These are phyloP conservation scores for Yamadazyma diddensiae DNA, from an alignment of 1,139 yeast genomes.

Conservation along the genomic window DNA sequence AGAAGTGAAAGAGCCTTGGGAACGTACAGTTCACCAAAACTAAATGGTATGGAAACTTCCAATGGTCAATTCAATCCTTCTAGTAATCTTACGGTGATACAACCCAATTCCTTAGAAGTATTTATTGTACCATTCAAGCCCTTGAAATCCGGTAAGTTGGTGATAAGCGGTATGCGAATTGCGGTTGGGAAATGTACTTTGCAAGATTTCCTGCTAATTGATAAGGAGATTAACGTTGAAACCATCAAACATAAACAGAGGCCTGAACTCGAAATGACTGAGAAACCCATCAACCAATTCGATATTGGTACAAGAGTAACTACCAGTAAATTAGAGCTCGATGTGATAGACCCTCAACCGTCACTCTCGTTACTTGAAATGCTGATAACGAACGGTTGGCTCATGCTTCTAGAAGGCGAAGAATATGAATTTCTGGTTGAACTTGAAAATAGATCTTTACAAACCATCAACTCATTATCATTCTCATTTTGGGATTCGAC, in stretches of 20 bases:
- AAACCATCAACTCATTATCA: conserved; percentile 53
- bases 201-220: conserved; percentile 30
- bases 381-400: conserved; percentile 61
- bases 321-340: conserved; percentile 20
- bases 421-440: conserved; percentile 46
- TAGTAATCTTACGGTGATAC: conserved; percentile 13
- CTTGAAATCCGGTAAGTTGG: conserved; percentile 26
- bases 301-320: conserved; percentile 17
- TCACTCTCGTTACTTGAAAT: conserved; percentile 50
- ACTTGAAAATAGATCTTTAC: conserved; percentile 56
- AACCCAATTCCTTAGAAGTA: conserved; percentile 29
- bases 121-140: conserved; percentile 38
- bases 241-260: conserved; percentile 11
- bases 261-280: too few species aligned
- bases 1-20: conserved; percentile 5
- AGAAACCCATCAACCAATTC: conserved; percentile 19
- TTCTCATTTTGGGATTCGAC: conserved; percentile 76
- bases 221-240: conserved; percentile 18
- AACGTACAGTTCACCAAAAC: conserved; percentile 5
- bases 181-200: conserved; percentile 26
- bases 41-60: conserved; percentile 1
- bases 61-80: conserved; percentile 1
- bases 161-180: conserved; percentile 31
- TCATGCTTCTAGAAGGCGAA: conserved; percentile 84
- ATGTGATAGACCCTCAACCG: conserved; percentile 68